phyloP scores from a whole-genome alignment of 805 yeast species.

The Jamesozyma gamospora region DNA sequence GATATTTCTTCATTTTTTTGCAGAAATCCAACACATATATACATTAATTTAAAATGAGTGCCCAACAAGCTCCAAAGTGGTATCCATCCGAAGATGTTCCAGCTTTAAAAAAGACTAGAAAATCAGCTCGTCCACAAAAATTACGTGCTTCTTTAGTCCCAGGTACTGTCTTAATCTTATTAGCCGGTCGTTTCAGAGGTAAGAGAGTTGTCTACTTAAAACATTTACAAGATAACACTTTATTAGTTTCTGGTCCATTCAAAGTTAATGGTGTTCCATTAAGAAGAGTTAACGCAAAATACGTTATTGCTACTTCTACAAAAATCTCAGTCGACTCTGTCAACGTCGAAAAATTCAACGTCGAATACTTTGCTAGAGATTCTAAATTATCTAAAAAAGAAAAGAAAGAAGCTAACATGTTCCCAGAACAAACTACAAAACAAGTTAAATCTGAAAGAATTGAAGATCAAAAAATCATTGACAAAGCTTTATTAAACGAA shows the following conservation, averaged over 20 bases:
- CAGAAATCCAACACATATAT: slow-evolving; percentile 31
- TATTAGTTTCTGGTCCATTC: slow-evolving; percentile 96
- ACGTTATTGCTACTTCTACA: slow-evolving; percentile 97
- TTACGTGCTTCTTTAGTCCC: slow-evolving; percentile 91
- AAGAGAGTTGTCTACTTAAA: slow-evolving; percentile 97
- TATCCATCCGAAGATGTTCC: slow-evolving; percentile 84
- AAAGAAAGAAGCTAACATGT: slow-evolving; percentile 86
- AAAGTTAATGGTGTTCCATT: slow-evolving; percentile 98
- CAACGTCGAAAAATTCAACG: slow-evolving; percentile 82
- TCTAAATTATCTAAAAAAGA: slow-evolving; percentile 58
- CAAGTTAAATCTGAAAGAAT: slow-evolving; percentile 86
- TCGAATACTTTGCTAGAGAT: slow-evolving; percentile 92
- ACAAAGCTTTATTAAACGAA: slow-evolving; percentile 80
- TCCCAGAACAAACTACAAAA: slow-evolving; percentile 68
- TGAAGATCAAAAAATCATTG: slow-evolving; percentile 91
- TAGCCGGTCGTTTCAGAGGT: slow-evolving; percentile 99
- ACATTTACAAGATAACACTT: slow-evolving; percentile 92
- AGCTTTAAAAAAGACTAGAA: slow-evolving; percentile 79
- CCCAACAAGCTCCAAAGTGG: slow-evolving; percentile 71
- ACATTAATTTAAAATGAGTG: slow-evolving; percentile 26
- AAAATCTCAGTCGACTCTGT: slow-evolving; percentile 65
- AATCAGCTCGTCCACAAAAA: slow-evolving; percentile 83
- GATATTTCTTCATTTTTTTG: neutral
- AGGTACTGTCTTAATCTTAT: slow-evolving; percentile 91
- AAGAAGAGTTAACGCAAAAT: slow-evolving; percentile 96